Conservation (phyloP, 2,329 filamentous ascomycete species). For the Aureobasidium uvarum region DNA sequence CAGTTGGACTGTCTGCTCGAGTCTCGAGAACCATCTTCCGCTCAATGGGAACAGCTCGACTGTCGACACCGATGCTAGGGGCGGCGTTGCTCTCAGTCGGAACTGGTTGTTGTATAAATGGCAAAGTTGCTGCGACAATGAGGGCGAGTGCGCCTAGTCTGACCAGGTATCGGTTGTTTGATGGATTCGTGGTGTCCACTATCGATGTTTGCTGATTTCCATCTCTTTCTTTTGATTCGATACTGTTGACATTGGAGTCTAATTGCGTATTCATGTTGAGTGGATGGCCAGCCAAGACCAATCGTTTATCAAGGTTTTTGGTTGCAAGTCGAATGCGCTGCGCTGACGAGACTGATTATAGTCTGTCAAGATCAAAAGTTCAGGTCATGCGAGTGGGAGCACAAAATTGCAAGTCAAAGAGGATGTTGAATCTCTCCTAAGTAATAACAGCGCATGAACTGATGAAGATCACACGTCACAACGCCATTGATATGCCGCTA, state of each 20-base stretch:
- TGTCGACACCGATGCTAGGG: slow-evolving; percentile 36
- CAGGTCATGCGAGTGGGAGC: slow-evolving; percentile 6
- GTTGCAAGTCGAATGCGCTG: neutral
- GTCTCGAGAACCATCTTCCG: slow-evolving; percentile 29
- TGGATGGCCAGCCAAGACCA: neutral
- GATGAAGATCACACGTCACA: slow-evolving; percentile 26
- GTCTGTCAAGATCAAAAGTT: slow-evolving; percentile 5
- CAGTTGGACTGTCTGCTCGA: slow-evolving; percentile 52
- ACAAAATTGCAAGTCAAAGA: slow-evolving; percentile 6
- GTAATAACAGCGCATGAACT: slow-evolving; percentile 1
- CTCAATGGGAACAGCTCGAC: slow-evolving; percentile 33
- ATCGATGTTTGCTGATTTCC: neutral
- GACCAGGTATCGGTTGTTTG: neutral
- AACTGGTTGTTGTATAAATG: slow-evolving; percentile 33
- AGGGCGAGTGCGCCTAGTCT: slow-evolving; percentile 29
- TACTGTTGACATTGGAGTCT: neutral
- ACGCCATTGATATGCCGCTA: slow-evolving; percentile 12
- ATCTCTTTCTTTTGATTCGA: neutral
- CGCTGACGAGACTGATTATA: slow-evolving; percentile 1
- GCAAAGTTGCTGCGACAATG: slow-evolving; percentile 34
- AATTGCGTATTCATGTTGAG: neutral
- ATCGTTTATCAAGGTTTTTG: neutral
- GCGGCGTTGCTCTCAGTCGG: slow-evolving; percentile 32
- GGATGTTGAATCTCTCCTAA: slow-evolving; percentile 7
- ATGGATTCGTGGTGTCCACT: neutral